phyloP scores from a whole-genome alignment of 2,329 filamentous ascomycete species.

The Fusarium stilboides region DNA sequence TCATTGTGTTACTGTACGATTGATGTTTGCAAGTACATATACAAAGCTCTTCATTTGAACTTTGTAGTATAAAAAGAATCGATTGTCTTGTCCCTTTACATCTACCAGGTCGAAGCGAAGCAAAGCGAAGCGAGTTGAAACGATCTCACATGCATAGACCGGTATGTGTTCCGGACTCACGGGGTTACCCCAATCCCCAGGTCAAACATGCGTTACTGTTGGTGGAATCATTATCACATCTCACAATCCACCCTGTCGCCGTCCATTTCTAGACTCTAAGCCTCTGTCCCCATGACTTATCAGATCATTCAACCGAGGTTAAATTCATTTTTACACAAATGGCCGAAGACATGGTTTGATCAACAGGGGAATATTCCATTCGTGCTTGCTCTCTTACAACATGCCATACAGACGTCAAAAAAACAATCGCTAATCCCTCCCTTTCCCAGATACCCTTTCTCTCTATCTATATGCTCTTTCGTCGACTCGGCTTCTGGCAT shows the following conservation, averaged over 20 bases:
- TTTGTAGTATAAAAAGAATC: too few species aligned
- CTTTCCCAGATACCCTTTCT: constrained; percentile 5
- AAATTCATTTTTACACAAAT: constrained; percentile 22
- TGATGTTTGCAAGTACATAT: too few species aligned
- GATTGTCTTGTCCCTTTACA: too few species aligned
- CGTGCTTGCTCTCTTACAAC: constrained; percentile 25
- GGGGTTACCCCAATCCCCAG: constrained; percentile 21
- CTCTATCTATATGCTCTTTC: constrained; percentile 14
- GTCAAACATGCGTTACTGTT: constrained; percentile 20
- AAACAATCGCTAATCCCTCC: constrained; percentile 16
- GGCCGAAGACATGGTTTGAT: constrained; percentile 1
- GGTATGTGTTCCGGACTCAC: constrained; percentile 1
- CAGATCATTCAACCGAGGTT: constrained; percentile 25
- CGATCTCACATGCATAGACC: constrained; percentile 9
- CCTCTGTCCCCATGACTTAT: constrained; percentile 14
- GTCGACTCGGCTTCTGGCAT: constrained; percentile 2
- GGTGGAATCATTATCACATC: constrained; percentile 27
- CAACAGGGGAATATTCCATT: constrained; percentile 20
- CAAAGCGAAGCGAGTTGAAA: too few species aligned
- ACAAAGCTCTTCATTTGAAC: too few species aligned
- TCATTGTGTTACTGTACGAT: too few species aligned
- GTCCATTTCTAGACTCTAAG: constrained; percentile 8
- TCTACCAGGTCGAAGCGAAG: too few species aligned
- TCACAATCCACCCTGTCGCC: background rate
- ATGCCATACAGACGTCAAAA: constrained; percentile 19